Evolutionary conservation across 345 rosid species (phyloP).

Genomic region (Conringia planisiliqua): DNA sequence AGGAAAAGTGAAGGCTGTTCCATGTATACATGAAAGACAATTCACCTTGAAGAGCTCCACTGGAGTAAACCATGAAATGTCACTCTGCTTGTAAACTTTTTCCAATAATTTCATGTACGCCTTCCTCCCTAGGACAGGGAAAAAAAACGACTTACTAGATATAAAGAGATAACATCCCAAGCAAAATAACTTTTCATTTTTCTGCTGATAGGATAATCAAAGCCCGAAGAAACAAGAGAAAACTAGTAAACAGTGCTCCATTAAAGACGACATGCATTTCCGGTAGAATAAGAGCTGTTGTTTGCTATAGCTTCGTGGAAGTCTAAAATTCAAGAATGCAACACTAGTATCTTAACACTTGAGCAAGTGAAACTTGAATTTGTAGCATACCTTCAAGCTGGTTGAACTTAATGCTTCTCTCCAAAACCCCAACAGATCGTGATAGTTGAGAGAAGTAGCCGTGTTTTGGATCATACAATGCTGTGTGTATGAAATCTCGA

Average conservation of each 20-base stretch:
- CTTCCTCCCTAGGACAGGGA: slow-evolving; percentile 59
- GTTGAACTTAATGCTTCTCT: slow-evolving; percentile 76
- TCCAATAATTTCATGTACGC: slow-evolving; percentile 80
- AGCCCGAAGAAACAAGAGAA: neutral
- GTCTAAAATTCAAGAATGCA: neutral
- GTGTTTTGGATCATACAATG: slow-evolving; percentile 69
- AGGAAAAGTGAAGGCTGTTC: neutral
- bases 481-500: slow-evolving; percentile 77
- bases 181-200: neutral
- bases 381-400: slow-evolving; percentile 57
- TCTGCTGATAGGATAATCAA: neutral
- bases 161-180: neutral
- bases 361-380: neutral
- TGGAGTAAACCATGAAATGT: slow-evolving; percentile 95
- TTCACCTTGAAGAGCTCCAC: slow-evolving; percentile 95
- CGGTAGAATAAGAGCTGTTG: neutral
- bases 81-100: slow-evolving; percentile 84
- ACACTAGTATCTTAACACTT: neutral
- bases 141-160: neutral
- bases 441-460: slow-evolving; percentile 89
- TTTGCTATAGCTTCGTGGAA: neutral
- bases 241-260: neutral
- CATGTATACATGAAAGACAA: neutral
- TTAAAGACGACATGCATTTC: neutral
- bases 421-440: slow-evolving; percentile 77